A percentile compares a stretch with the other conserved stretches of the same genome.
Evolutionary conservation across 176 grass and related monocot genomes (phyloP).

Genomic region (Thalia dealbata): DNA sequence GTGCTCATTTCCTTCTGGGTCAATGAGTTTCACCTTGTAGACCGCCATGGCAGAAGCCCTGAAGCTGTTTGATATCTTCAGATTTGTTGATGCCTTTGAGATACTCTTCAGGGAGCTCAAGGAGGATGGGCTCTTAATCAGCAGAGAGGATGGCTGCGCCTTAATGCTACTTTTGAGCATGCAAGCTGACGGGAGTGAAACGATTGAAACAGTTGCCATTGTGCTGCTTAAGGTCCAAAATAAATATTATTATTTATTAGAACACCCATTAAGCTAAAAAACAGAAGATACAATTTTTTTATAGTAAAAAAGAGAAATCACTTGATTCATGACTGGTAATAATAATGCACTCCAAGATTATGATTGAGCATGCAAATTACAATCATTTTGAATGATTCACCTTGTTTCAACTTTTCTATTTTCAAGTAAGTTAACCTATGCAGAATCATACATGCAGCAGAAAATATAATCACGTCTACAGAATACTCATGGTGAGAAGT

Average conservation of each 20-base stretch:
- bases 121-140: conserved; percentile 28
- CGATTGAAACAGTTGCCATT: conserved; percentile 35
- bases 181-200: conserved; percentile 29
- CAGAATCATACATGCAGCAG: neutral
- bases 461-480: too few species aligned
- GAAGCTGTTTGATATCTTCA: conserved; percentile 36
- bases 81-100: conserved; percentile 12
- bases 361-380: neutral
- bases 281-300: too few species aligned
- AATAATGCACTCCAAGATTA: neutral
- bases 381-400: neutral
- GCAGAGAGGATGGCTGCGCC: conserved; percentile 13
- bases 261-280: neutral
- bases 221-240: conserved; percentile 4
- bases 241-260: too few species aligned
- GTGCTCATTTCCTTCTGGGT: conserved; percentile 36
- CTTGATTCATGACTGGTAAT: neutral
- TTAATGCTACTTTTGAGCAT: conserved; percentile 27
- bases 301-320: neutral
- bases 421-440: neutral
- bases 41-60: conserved; percentile 42
- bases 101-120: conserved; percentile 36
- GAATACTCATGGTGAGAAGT: neutral
- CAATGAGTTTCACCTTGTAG: conserved; percentile 79
- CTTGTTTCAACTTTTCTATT: too few species aligned